Base-by-base conservation (phyloP, 495 filamentous ascomycete genomes). In the Lophium mytilinum region DNA sequence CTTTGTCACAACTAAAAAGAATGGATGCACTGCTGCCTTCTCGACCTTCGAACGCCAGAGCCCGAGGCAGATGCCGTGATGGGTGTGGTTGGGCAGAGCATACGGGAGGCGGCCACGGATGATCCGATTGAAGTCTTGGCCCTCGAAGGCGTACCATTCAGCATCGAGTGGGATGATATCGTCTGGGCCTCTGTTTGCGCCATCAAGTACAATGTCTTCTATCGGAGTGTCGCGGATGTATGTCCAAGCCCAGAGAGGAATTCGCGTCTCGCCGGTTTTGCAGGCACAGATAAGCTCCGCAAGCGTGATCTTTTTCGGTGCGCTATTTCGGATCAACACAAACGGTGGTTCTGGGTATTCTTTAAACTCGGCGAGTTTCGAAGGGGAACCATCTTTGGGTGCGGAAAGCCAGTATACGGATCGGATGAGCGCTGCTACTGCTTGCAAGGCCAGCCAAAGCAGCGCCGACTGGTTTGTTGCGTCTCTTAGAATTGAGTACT, bases 241-340 rank as follows among this genome's bases (percentile, higher is more conserved):
- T 51, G 18, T 30, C 48, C 48, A 51, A 8, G 33, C 48, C 48
- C 48, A 51, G 19, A 33, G 48, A 33, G 48, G 48, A 37, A 51
- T 51, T 1, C n/a, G 17, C 4, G 48, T 51, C 48, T 51, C 33
- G 14, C 48, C 48, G 19, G 48, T 17, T 35, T 37, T 37, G 19
- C 17, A 35, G 48, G 48, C 48, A 30, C 48, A 51, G 24, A 51
- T 30, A 51, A 51, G 9, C 48, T 51, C 48, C 7, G 48, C 48
- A 11, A 51, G 48, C 17, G 48, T 51, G 15, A 51, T 7, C 15
- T 9, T 51, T 3, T 37, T 51, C n/a, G 48, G 33, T 7, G 48
- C 48, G n/a, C 33, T 51, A 30, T 51, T 51, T 3, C 3, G 48
- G 36, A 51, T 37, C 15, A 51, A 9, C 9, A 17, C 39, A 9